Evolutionary conservation across 1,139 yeast genomes (phyloP), one percentile per base, ranked within the genome.

Genomic region (Nakaseomyces glabratus): DNA sequence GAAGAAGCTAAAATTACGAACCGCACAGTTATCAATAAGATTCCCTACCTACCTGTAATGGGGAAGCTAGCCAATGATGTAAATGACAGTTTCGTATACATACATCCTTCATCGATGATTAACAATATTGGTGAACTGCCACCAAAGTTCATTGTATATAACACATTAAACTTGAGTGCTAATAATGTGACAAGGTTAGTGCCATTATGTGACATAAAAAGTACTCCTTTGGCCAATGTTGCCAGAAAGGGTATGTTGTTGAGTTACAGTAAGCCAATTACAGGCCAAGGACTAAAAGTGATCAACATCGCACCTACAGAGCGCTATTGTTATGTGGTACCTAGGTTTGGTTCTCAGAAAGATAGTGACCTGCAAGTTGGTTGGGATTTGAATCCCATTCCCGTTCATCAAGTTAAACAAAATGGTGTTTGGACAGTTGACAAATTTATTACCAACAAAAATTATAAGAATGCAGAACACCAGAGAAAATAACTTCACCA

Each of bases 331-430:
- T 86, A 85, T 60, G 95, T 88, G 16, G 79, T 86, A 30, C 97
- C 97, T 1, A 62, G 95, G 37, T 76, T 82, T 54, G 97, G 97
- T 8, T 88, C 94, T 8, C 70, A 78, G 6, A 66, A 80, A 28
- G 93, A 94, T 3, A 70, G 77, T 22, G 95, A 94, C 19, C 22
- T 55, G 12, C 84, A 86, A 16, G 69, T 82, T 18, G 95, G 95
- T 7, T 88, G 95, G 94, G 96, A 88, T 50, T 61, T 88, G 34
- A 94, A 95, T 4, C 94, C 85, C 1, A 64, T 78, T 18, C 80
- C 84, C 53, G 93, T 86, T 1, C 64, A 64, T 2, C 96, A 88
- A 53, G 68, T 65, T 41, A 82, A 61, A 34, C 56, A 63, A 10
- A 55, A 63, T 25, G 90, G 90, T 1, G 60, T 60, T 18, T 81